Evolutionary conservation across 805 yeast species (phyloP).

Genomic region (Yarrowia alimentaria): DNA sequence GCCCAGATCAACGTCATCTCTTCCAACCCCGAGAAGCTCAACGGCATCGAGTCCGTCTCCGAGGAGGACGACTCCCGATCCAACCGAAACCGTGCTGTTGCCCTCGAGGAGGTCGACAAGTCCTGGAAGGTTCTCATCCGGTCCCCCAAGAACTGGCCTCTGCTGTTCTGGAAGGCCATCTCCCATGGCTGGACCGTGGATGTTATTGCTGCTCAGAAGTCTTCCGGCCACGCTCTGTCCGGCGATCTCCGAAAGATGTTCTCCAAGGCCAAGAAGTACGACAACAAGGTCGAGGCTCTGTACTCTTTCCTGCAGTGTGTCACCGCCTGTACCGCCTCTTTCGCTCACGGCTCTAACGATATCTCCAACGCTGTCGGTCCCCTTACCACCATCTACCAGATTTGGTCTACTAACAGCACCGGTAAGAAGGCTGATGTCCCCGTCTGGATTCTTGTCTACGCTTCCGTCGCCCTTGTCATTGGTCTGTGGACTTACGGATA

Average conservation of each 20-base stretch:
- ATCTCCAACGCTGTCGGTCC: conserved; percentile 79
- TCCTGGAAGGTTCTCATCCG: conserved; percentile 30
- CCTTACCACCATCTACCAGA: conserved; percentile 58
- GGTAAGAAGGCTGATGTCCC: conserved; percentile 58
- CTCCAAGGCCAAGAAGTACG: conserved; percentile 60
- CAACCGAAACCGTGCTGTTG: conserved; percentile 33
- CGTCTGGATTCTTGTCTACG: conserved; percentile 65
- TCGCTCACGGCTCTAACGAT: conserved; percentile 81
- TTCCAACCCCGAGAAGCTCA: conserved; percentile 28
- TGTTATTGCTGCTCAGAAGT: conserved; percentile 46
- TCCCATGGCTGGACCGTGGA: conserved; percentile 66
- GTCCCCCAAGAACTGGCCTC: conserved; percentile 57
- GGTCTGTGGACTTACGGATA: conserved; percentile 75
- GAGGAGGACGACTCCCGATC: conserved; percentile 37
- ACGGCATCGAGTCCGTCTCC: conserved; percentile 20
- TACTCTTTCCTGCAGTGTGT: conserved; percentile 67
- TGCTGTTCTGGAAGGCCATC: conserved; percentile 48
- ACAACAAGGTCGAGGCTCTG: conserved; percentile 65
- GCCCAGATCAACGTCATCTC: conserved; percentile 12
- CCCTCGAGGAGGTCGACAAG: conserved; percentile 29
- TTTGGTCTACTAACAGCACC: conserved; percentile 56
- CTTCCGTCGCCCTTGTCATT: conserved; percentile 63
- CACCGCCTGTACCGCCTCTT: conserved; percentile 77
- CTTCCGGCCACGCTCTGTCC: conserved; percentile 43
- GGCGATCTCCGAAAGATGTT: conserved; percentile 54